phyloP scores from a whole-genome alignment of 176 grass and related monocot genomes.

The Pharus latifolius region DNA sequence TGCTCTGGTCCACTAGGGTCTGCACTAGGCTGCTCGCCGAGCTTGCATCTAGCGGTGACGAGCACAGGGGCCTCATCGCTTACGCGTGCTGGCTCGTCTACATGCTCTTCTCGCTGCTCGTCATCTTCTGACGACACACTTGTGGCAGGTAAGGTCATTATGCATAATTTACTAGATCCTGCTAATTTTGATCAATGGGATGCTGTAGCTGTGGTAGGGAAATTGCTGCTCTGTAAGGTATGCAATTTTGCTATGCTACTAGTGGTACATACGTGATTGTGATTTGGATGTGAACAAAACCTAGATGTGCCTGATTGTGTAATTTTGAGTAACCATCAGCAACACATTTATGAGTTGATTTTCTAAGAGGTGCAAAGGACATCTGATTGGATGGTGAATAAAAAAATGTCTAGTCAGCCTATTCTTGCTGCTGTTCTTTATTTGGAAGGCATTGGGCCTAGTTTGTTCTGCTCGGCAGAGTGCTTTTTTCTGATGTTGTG shows the following conservation, averaged over 20 bases:
- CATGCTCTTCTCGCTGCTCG: constrained; percentile 90
- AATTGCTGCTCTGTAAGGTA: not conserved
- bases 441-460: too few relatives aligned
- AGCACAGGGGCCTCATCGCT: constrained; percentile 67
- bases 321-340: not conserved
- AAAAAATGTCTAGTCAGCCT: too few relatives aligned
- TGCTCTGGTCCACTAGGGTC: constrained; percentile 85
- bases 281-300: not conserved
- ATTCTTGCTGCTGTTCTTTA: not conserved
- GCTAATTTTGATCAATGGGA: not conserved
- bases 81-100: constrained; percentile 93
- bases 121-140: constrained; percentile 60
- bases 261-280: not conserved
- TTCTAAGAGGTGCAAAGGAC: not conserved
- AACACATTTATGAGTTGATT: not conserved
- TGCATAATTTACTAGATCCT: not conserved
- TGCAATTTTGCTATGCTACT: not conserved
- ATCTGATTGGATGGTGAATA: not conserved
- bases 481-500: not conserved
- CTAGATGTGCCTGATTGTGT: not conserved
- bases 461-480: too few relatives aligned
- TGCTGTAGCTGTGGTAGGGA: not conserved
- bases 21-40: constrained; percentile 77
- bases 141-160: constrained; percentile 6
- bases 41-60: constrained; percentile 77